Base-by-base conservation (phyloP, 108 stramenopile genomes). In the Cafeteria roenbergensis region DNA sequence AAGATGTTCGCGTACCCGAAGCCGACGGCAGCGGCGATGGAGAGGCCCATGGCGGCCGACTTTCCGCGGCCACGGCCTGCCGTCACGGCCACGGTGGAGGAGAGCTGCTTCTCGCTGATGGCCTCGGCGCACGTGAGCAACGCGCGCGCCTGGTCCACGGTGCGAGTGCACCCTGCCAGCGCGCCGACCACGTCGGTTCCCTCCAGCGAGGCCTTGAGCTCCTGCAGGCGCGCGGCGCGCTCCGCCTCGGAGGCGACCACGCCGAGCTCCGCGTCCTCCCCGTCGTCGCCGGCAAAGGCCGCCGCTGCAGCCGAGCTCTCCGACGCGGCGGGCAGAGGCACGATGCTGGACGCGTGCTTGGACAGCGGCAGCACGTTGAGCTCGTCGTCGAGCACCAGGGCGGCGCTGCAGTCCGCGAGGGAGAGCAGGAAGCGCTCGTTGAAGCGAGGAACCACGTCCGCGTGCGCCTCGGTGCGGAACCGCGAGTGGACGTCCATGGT, bases 381-480 rank as follows among this genome's bases (percentile, higher is more conserved):
- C 76, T 99, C 97, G 64, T 99, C 97, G 71, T 99, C 97, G 62
- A 92, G 86, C 2, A 95, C 93, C 42, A 97, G 75, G 69, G 92
- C 93, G 68, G 83, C 85, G 30, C 62, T 64, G 73, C 92, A 94
- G 51, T 88, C 80, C 0, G 79, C 89, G 37, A 99, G 69, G 37
- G 86, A 88, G 51, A 99, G 73, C 67, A 99, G 90, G 68, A 97
- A 99, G 37, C 97, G 88, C 79, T 99, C 97, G 76, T 97, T 97
- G 82, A 99, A 99, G 21, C 97, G 71, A 31, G 94, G 92, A 21
- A 91, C 86, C 17, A 92, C 69, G 69, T 90, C 89, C 0, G 75
- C 88, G 67, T 77, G 74, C 22, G 74, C 74, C 53, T 80, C 81
- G 51, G 94, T 96, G 26, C 95, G 85, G 67, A 94, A 96, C 12